phyloP scores from a whole-genome alignment of 768 basidiomycete species.

The Suillus variegatus region DNA sequence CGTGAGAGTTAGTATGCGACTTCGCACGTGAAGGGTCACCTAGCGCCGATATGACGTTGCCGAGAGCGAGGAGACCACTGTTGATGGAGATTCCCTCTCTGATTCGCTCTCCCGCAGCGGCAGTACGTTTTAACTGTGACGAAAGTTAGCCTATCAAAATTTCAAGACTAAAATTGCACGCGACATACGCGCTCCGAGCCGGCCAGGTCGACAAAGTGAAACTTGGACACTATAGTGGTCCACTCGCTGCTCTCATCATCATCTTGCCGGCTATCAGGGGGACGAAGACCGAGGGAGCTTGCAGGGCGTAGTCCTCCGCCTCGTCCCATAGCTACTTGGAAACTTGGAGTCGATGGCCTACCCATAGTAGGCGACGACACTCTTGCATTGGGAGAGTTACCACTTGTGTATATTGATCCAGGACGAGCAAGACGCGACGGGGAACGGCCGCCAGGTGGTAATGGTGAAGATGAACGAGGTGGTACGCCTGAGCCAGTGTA shows the following conservation, averaged over 20 bases:
- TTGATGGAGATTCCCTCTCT: slow-evolving; percentile 99
- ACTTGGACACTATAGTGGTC: slow-evolving; percentile 91
- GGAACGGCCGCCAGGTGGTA: slow-evolving; percentile 73
- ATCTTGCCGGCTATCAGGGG: slow-evolving; percentile 44
- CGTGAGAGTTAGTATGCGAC: slow-evolving; percentile 80
- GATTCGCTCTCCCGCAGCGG: slow-evolving; percentile 93
- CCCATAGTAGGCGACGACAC: slow-evolving; percentile 81
- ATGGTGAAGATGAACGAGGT: slow-evolving; percentile 75
- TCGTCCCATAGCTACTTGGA: slow-evolving; percentile 71
- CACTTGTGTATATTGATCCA: slow-evolving; percentile 67
- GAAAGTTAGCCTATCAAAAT: slow-evolving; percentile 18
- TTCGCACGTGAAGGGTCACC: slow-evolving; percentile 90
- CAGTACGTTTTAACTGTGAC: slow-evolving; percentile 87
- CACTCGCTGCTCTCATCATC: slow-evolving; percentile 80
- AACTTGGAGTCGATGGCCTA: slow-evolving; percentile 79
- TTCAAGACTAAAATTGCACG: slow-evolving; percentile 3
- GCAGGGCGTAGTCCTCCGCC: slow-evolving; percentile 69
- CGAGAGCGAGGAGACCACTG: slow-evolving; percentile 91
- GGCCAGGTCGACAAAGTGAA: slow-evolving; percentile 98
- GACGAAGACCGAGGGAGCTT: slow-evolving; percentile 75
- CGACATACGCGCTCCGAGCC: slow-evolving; percentile 87
- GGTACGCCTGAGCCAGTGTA: slow-evolving; percentile 70
- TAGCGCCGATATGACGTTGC: slow-evolving; percentile 97
- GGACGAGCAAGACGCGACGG: slow-evolving; percentile 79
- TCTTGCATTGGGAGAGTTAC: slow-evolving; percentile 36